Percentiles rank a stretch among this genome's conserved stretches.
phyloP scores from a whole-genome alignment of 371 early-diverging fungal species.

The Nematocida sp. region DNA sequence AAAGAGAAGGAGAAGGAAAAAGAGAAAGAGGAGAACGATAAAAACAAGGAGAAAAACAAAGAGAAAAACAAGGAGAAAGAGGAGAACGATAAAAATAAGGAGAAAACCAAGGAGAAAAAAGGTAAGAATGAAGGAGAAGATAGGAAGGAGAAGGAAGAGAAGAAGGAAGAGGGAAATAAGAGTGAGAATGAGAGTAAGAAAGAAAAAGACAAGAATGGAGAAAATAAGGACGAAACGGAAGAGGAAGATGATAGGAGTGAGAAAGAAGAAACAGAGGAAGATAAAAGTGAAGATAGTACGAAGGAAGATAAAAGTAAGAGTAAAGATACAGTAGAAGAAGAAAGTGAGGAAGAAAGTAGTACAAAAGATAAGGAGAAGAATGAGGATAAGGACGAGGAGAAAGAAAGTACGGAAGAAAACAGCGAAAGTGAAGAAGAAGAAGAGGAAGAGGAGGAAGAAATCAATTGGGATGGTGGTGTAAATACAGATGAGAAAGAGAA shows the following conservation, averaged over 20 bases:
- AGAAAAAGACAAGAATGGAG: neutral
- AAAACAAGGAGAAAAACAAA: no score
- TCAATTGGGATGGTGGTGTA: no score
- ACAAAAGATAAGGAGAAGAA: neutral
- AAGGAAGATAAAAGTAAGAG: neutral
- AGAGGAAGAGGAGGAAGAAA: no score
- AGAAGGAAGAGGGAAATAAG: conserved; percentile 1
- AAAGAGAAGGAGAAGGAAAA: no score
- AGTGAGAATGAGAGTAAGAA: neutral
- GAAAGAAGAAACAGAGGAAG: neutral
- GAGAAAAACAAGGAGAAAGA: no score
- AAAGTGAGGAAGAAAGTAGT: neutral
- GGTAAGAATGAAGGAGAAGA: neutral
- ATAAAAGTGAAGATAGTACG: neutral
- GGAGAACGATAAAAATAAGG: no score
- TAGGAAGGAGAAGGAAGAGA: neutral
- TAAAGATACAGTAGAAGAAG: neutral
- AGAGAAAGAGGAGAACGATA: no score
- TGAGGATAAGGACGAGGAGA: neutral
- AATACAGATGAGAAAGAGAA: no score
- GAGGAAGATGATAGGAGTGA: no score
- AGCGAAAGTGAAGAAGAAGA: no score
- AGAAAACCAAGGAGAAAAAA: neutral
- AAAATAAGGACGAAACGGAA: neutral
- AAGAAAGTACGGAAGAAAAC: no score